Evolutionary conservation across 495 filamentous ascomycete species (phyloP).

Genomic region (Articulospora tetracladia): DNA sequence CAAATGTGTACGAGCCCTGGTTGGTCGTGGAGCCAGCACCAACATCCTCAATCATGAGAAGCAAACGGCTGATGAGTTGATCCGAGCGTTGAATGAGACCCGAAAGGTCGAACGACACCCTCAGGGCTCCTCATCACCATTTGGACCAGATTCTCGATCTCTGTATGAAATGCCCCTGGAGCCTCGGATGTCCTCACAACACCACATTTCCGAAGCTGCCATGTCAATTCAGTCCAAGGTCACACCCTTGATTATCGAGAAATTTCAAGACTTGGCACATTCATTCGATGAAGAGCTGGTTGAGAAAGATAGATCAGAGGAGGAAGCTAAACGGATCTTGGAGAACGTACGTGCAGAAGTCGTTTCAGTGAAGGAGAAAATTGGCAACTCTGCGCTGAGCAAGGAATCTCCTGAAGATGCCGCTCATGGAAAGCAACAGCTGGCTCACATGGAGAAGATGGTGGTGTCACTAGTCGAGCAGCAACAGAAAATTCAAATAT

Average conservation of each 20-base stretch:
- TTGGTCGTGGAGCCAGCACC: conserved; percentile 66
- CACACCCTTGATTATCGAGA: conserved; percentile 51
- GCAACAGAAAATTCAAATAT: conserved; percentile 23
- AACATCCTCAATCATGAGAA: conserved; percentile 78
- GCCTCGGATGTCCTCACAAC: conserved; percentile 33
- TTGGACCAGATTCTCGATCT: conserved; percentile 36
- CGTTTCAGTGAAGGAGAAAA: conserved; percentile 40
- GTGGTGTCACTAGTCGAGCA: conserved; percentile 23
- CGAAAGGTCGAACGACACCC: conserved; percentile 34
- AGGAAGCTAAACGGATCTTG: conserved; percentile 53
- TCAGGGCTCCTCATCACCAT: conserved; percentile 58
- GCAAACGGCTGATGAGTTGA: conserved; percentile 72
- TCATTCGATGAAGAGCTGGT: conserved; percentile 57
- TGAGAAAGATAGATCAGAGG: conserved; percentile 54
- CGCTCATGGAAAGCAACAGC: conserved; percentile 2
- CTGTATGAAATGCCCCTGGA: conserved; percentile 32
- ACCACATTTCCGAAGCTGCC: conserved; percentile 54
- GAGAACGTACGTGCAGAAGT: conserved; percentile 51
- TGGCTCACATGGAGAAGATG: conserved; percentile 5
- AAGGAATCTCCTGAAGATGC: conserved; percentile 8
- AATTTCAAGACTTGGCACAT: conserved; percentile 51
- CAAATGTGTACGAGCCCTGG: conserved; percentile 68
- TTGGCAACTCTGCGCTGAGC: conserved; percentile 41
- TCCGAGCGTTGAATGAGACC: conserved; percentile 53
- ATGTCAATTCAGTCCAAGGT: conserved; percentile 53